Evolutionary conservation across 129 eudicot genomes (phyloP), one percentile per base, ranked within the genome.

Genomic region (Ambrosia trifida): DNA sequence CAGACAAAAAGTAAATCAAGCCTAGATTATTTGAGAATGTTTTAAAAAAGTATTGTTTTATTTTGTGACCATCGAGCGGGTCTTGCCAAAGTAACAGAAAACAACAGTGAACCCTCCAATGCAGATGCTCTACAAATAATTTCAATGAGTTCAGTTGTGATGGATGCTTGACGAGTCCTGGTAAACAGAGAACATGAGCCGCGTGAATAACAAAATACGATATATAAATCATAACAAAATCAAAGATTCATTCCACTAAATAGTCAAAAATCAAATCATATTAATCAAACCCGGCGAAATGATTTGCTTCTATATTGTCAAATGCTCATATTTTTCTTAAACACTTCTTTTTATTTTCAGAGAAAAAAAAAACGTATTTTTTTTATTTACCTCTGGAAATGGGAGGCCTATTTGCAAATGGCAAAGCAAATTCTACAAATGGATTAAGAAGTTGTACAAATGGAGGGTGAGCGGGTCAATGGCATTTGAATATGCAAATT

Each of bases 141-240:
- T 77, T 89, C 98, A 33, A 64, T 85, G 63, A 94, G 90, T 17
- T 94, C 97, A 5, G 98, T 94, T 17, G 98, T 94, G 82, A 94
- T 94, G 4, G 96, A 82, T 72, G 98, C 98, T 94, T 94, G 98
- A 84, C 98, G 98, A 56, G 98, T 94, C 78, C 98, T 92, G 88
- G 9, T 38, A 44, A 30, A 53, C 46, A 80, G 49, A 8, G 53
- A 2, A 77, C 13, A 5, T 19, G 14, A 11, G 20, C 11, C 58
- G 67, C 66, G 58, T 12, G 12, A 11, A 64, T 38, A 64, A 32
- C 38, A 11, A 58, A 58, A 30, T 3, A 58, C 1, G 14, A 9
- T 0, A 20, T 3, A 4, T 9, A 2, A 38, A 5, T 5, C 43
- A 10, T 19, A 3, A n/a, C 8, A 36, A 64, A 52, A 18, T 71